A percentile compares a stretch with the other conserved stretches of the same genome.
Conservation (phyloP, 495 filamentous ascomycete genomes). For the Apiosordaria backusii region DNA sequence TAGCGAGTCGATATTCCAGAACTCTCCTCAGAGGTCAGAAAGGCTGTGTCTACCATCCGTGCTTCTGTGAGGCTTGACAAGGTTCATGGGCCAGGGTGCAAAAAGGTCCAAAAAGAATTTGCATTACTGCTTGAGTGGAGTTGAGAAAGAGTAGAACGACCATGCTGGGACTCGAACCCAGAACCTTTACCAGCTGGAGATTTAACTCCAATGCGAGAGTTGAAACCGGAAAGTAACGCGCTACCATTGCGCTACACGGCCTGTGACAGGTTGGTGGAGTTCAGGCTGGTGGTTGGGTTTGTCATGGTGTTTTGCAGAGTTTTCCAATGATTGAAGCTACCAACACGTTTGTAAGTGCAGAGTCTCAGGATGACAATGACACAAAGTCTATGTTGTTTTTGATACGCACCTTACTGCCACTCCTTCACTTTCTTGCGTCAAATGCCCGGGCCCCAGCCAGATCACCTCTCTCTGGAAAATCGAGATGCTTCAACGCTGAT, state of each 20-base stretch:
- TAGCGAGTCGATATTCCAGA: background rate
- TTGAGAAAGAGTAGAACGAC: background rate
- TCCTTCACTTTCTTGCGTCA: no score
- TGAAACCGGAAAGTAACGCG: slow-evolving; percentile 2
- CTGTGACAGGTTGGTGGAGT: background rate
- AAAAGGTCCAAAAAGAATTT: background rate
- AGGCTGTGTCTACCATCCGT: background rate
- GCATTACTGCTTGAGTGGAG: background rate
- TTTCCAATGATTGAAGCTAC: background rate
- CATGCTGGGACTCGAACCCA: slow-evolving; percentile 4
- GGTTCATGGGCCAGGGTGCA: background rate
- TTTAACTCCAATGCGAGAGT: background rate
- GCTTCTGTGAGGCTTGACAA: background rate
- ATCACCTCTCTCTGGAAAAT: no score
- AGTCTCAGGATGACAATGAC: no score
- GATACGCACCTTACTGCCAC: no score
- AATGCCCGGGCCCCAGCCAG: no score
- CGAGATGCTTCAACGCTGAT: no score
- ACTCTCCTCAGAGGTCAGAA: background rate
- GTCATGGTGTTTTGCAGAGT: background rate
- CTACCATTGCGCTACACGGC: slow-evolving; percentile 3
- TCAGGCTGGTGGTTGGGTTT: background rate
- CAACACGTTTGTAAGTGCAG: no score
- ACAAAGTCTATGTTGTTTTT: no score
- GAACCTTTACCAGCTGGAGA: slow-evolving; percentile 1